Percentiles rank a stretch among this genome's conserved stretches.
Evolutionary conservation across 1,284 basidiomycete species (phyloP).

Genomic region (Ceratobasidium sp.): DNA sequence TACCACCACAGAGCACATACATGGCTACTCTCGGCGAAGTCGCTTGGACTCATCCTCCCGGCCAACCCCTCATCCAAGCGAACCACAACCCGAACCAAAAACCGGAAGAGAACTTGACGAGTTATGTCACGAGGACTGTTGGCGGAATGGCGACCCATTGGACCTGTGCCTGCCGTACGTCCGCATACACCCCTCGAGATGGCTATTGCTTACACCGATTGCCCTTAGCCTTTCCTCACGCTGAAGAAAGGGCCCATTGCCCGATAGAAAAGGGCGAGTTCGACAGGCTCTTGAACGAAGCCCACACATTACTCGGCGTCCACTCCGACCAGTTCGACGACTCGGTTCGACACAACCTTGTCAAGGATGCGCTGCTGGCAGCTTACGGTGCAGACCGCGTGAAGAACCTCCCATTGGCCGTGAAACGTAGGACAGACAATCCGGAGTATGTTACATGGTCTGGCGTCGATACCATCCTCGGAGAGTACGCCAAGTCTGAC

Average conservation of each 20-base stretch:
- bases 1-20: constrained; percentile 19
- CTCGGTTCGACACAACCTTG: constrained; percentile 29
- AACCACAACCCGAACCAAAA: constrained; percentile 33
- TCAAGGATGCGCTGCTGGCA: constrained; percentile 12
- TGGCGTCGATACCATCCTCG: constrained; percentile 33
- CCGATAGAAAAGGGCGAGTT: constrained; percentile 20
- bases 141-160: constrained; percentile 43
- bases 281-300: not conserved
- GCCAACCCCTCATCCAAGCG: constrained; percentile 2
- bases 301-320: constrained; percentile 14
- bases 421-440: constrained; percentile 26
- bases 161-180: constrained; percentile 39
- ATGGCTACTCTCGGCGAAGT: constrained; percentile 18
- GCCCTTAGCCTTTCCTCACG: constrained; percentile 12
- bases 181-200: too few species aligned
- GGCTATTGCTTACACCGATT: not conserved
- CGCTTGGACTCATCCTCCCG: constrained; percentile 19
- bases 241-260: constrained; percentile 10
- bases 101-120: constrained; percentile 17
- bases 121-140: constrained; percentile 37
- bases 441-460: constrained; percentile 21
- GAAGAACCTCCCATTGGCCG: constrained; percentile 24
- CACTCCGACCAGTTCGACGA: constrained; percentile 7
- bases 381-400: not conserved
- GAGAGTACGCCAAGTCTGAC: not conserved